Base-by-base conservation (phyloP, 768 basidiomycete species). In the Mycena epipterygia region DNA sequence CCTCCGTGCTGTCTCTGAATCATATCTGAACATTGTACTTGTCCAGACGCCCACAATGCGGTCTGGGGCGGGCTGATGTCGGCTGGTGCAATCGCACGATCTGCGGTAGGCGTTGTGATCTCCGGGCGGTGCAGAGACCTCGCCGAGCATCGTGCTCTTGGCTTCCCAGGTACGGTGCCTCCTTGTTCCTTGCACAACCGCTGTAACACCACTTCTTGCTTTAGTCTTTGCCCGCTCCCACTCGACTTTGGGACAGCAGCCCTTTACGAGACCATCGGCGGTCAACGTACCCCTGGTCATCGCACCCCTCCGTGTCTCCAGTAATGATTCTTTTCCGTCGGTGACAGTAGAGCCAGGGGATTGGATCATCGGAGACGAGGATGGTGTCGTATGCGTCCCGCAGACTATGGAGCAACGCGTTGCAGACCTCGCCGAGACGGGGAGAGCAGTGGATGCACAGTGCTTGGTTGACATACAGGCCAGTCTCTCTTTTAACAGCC, bases 341-440 rank as follows among this genome's bases (percentile, higher is more conserved):
- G 85, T 90, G 14, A 85, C 75, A 3, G 86, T 97, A 8, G 77
- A 88, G 21, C 92, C 96, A 2, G 93, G 91, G 2, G 96, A 97
- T 78, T 88, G 91, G 86, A 87, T 97, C 55, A 79, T 96, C n/a
- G 95, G 91, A 29, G 96, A 98, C 79, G 87, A 90, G 65, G 94
- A 98, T 77, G 96, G 97, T 2, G 94, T 97, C 1, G 94, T 98
- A 3, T 94, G 91, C 74, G 88, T 97, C 30, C 91, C 95, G 2
- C 80, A 78, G 37, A 82, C 80, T 4, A 72, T 91, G 52, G 85
- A 89, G 39, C 81, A 80, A 21, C 77, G 87, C 65, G 94, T 95
- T 1, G 73, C 90, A 6, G 84, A 88, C 44, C 62, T 88, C 27
- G 94, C 92, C n/a, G 71, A 76, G 32, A 86, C 86, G 73, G 90